A percentile compares a stretch with the other conserved stretches of the same genome.
These are phyloP conservation scores for Suillus placidus DNA, from an alignment of 768 basidiomycete genomes.

Conservation along the genomic window DNA sequence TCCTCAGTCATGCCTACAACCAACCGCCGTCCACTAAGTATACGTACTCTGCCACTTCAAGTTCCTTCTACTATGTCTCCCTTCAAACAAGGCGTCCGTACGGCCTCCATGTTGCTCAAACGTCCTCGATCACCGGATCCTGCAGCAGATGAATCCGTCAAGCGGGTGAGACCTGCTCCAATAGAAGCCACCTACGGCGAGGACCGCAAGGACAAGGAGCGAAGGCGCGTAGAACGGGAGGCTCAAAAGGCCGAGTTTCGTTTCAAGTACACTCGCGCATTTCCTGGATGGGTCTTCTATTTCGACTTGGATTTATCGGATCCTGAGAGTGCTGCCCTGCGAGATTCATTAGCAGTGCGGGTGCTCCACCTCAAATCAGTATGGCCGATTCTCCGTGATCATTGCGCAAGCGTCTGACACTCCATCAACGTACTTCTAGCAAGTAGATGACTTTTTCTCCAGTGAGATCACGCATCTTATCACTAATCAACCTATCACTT, in stretches of 20 bases:
- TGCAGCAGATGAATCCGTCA: constrained; percentile 38
- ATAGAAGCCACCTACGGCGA: constrained; percentile 35
- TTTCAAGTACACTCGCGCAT: constrained; percentile 81
- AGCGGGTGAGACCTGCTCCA: constrained; percentile 47
- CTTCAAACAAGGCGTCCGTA: constrained; percentile 33
- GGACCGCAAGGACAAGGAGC: constrained; percentile 48
- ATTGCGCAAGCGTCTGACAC: constrained; percentile 8
- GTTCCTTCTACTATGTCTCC: constrained; percentile 38
- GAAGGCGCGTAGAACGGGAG: constrained; percentile 53
- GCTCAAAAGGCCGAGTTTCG: constrained; percentile 71
- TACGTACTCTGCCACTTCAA: constrained; percentile 41
- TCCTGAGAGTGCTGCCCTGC: constrained; percentile 37
- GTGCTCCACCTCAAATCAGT: constrained; percentile 79
- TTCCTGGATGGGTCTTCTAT: constrained; percentile 84
- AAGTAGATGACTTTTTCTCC: constrained; percentile 87
- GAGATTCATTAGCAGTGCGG: constrained; percentile 50
- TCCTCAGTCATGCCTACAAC: constrained; percentile 43
- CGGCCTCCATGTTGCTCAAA: constrained; percentile 41
- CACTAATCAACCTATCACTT: constrained; percentile 54
- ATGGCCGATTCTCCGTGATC: constrained; percentile 36
- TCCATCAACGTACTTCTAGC: constrained; percentile 45
- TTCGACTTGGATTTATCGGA: constrained; percentile 67
- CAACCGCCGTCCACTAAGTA: constrained; percentile 51
- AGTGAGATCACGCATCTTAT: constrained; percentile 86
- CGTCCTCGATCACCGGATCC: constrained; percentile 57